These are phyloP conservation scores for Zygosaccharomyces lentus DNA, from an alignment of 805 yeast genomes.

Conservation along the genomic window DNA sequence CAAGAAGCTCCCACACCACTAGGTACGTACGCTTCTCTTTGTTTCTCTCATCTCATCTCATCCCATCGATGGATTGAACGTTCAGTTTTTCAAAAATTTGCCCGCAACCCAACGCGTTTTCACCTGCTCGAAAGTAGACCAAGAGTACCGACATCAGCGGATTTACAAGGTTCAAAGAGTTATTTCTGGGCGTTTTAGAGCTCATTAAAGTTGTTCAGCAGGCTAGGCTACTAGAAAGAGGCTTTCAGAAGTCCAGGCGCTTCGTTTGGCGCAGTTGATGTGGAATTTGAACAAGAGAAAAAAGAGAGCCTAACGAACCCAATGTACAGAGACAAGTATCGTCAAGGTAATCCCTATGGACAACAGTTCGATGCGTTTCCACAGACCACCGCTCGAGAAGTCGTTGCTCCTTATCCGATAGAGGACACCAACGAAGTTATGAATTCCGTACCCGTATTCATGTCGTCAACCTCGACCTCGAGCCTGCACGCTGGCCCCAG, in stretches of 20 bases:
- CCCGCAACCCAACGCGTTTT: constrained; percentile 6
- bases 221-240: background rate
- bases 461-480: constrained; percentile 6
- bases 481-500: background rate
- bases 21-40: background rate
- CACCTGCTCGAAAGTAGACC: background rate
- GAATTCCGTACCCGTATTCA: constrained; percentile 16
- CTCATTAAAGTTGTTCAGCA: background rate
- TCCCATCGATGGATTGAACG: background rate
- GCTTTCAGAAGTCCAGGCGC: background rate
- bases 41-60: constrained; percentile 1
- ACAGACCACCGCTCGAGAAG: constrained; percentile 11
- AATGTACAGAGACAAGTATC: constrained; percentile 15
- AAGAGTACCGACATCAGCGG: background rate
- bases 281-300: background rate
- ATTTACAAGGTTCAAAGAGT: background rate
- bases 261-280: background rate
- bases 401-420: constrained; percentile 21
- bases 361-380: constrained; percentile 26
- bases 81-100: constrained; percentile 2
- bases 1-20: background rate
- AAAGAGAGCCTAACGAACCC: background rate
- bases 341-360: constrained; percentile 18
- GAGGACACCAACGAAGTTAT: constrained; percentile 19
- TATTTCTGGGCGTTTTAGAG: background rate